phyloP scores from a whole-genome alignment of 257 asterid species.

The Ehretia macrophylla region DNA sequence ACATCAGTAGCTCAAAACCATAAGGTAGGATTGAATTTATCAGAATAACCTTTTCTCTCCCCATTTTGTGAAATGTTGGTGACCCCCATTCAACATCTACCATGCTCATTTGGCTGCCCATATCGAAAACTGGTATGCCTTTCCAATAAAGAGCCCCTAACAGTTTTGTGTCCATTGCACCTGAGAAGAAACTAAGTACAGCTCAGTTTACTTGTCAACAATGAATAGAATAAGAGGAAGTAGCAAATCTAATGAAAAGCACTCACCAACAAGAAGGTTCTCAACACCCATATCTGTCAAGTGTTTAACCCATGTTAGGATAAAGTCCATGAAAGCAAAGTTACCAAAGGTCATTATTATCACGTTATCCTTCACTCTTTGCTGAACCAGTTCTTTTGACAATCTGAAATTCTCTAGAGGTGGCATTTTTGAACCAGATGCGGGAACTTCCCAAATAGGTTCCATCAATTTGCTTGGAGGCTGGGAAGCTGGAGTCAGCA shows the following conservation, averaged over 20 bases:
- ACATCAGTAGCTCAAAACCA: slow-evolving; percentile 92
- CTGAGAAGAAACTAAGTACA: slow-evolving; percentile 27
- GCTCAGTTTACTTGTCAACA: slow-evolving; percentile 12
- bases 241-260: slow-evolving; percentile 5
- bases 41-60: slow-evolving; percentile 87
- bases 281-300: slow-evolving; percentile 85
- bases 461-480: slow-evolving; percentile 27
- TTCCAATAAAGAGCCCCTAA: slow-evolving; percentile 95
- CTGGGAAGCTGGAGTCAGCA: slow-evolving; percentile 25
- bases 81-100: slow-evolving; percentile 97
- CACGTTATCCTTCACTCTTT: slow-evolving; percentile 71
- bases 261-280: slow-evolving; percentile 89
- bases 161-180: slow-evolving; percentile 97
- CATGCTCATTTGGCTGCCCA: slow-evolving; percentile 99
- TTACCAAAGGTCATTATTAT: slow-evolving; percentile 86
- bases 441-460: slow-evolving; percentile 73
- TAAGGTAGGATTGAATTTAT: slow-evolving; percentile 78
- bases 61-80: slow-evolving; percentile 92
- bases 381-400: slow-evolving; percentile 73
- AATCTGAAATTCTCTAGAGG: slow-evolving; percentile 58
- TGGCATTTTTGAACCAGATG: slow-evolving; percentile 88
- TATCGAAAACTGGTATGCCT: slow-evolving; percentile 94
- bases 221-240: slow-evolving; percentile 13
- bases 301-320: slow-evolving; percentile 93
- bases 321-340: slow-evolving; percentile 98